Evolutionary conservation across 768 basidiomycete species (phyloP).

Genomic region (Peribolospora kevripleyi): DNA sequence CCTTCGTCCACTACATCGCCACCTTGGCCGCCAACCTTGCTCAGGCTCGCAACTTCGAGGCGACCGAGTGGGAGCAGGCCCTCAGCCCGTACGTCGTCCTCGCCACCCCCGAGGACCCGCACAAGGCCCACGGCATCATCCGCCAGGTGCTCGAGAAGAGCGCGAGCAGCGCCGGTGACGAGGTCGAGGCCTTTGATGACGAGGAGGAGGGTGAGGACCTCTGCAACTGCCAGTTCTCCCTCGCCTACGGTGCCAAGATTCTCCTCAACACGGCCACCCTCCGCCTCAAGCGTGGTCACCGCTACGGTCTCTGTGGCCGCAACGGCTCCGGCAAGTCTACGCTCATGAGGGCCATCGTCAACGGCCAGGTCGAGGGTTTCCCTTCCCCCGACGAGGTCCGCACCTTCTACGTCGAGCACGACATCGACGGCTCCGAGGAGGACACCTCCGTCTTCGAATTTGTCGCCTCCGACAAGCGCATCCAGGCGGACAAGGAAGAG

Average conservation of each 20-base stretch:
- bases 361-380: slow-evolving; percentile 69
- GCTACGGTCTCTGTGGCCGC: slow-evolving; percentile 83
- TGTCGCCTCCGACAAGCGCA: slow-evolving; percentile 48
- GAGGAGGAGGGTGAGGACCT: slow-evolving; percentile 47
- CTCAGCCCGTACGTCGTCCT: slow-evolving; percentile 14
- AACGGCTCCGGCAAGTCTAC: slow-evolving; percentile 94
- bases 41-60: slow-evolving; percentile 18
- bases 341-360: slow-evolving; percentile 77
- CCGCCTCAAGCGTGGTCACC: slow-evolving; percentile 64
- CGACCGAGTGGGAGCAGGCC: slow-evolving; percentile 17
- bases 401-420: slow-evolving; percentile 92
- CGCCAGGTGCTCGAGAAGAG: slow-evolving; percentile 40
- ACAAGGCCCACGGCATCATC: slow-evolving; percentile 47
- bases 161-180: slow-evolving; percentile 17
- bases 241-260: slow-evolving; percentile 40
- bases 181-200: slow-evolving; percentile 15
- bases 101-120: slow-evolving; percentile 13
- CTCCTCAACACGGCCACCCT: slow-evolving; percentile 83
- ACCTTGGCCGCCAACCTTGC: slow-evolving; percentile 46
- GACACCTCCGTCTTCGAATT: slow-evolving; percentile 63
- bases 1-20: slow-evolving; percentile 23
- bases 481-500: slow-evolving; percentile 19
- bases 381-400: slow-evolving; percentile 67
- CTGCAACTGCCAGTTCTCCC: slow-evolving; percentile 82
- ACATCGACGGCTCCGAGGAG: slow-evolving; percentile 37